Conservation (phyloP, 192 early-diverging fungal species). For the Helicostylum pulchrum region DNA sequence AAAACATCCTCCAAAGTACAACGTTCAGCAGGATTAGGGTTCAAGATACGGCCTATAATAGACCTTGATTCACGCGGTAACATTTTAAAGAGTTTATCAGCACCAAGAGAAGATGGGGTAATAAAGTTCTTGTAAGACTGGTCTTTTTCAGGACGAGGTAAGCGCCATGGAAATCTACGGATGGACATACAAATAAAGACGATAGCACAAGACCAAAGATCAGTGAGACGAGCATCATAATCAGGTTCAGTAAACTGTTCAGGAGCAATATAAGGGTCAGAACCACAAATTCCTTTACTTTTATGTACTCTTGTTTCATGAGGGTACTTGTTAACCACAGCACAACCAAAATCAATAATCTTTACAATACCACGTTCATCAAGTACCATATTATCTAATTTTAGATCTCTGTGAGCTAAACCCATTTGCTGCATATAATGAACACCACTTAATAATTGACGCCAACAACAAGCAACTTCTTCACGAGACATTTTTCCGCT, state of each 20-base stretch:
- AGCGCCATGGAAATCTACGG: constrained; percentile 72
- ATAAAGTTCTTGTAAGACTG: constrained; percentile 55
- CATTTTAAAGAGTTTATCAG: constrained; percentile 51
- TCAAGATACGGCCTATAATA: constrained; percentile 62
- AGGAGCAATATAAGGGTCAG: constrained; percentile 96
- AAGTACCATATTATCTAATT: constrained; percentile 82
- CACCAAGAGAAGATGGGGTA: constrained; percentile 45
- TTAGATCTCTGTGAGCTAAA: constrained; percentile 82
- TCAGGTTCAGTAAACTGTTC: constrained; percentile 70
- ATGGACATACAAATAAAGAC: constrained; percentile 80
- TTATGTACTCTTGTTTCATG: constrained; percentile 56
- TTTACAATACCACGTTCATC: constrained; percentile 71
- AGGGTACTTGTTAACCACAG: constrained; percentile 82
- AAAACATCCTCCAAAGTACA: constrained; percentile 65
- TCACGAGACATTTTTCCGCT: constrained; percentile 68
- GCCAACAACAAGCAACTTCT: constrained; percentile 85
- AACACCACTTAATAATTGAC: constrained; percentile 70
- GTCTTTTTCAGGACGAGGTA: constrained; percentile 54
- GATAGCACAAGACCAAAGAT: constrained; percentile 91
- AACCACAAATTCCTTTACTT: constrained; percentile 73
- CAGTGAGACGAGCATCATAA: constrained; percentile 80
- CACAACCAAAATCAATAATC: constrained; percentile 90
- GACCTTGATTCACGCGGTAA: constrained; percentile 56
- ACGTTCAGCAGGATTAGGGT: constrained; percentile 55
- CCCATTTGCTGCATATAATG: constrained; percentile 74